phyloP scores from a whole-genome alignment of 768 basidiomycete species.

The Collybiopsis confluens region DNA sequence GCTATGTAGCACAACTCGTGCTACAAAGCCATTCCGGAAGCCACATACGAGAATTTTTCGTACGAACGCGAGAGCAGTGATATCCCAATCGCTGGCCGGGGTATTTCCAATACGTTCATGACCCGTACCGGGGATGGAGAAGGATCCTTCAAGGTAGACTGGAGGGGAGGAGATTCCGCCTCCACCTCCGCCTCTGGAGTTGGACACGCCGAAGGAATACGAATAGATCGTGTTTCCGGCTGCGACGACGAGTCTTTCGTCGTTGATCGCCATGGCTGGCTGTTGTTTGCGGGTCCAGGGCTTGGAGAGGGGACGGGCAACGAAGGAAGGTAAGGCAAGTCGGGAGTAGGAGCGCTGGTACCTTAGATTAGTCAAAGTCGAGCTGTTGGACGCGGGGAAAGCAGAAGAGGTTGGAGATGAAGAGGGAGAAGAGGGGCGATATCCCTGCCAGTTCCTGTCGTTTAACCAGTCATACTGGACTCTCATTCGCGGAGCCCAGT shows the following conservation, averaged over 20 bases:
- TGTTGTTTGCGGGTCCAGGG: constrained; percentile 56
- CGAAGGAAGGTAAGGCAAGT: constrained; percentile 31
- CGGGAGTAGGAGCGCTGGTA: no score
- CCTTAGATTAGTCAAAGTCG: no score
- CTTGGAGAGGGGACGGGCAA: constrained; percentile 60
- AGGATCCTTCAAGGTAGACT: constrained; percentile 43
- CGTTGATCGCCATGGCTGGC: constrained; percentile 52
- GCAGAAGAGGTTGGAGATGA: no score
- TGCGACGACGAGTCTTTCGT: constrained; percentile 54
- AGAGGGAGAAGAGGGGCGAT: not conserved
- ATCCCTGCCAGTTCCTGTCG: constrained; percentile 47
- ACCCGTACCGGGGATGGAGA: constrained; percentile 29
- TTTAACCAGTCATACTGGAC: constrained; percentile 48
- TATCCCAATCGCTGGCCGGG: constrained; percentile 36
- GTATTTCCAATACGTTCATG: no score
- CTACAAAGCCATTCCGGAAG: constrained; percentile 55
- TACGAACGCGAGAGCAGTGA: constrained; percentile 51
- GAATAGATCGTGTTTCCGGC: constrained; percentile 55
- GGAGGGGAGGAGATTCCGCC: constrained; percentile 35
- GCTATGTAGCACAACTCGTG: constrained; percentile 30
- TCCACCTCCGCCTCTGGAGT: constrained; percentile 19
- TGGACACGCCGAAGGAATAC: constrained; percentile 40
- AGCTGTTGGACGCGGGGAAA: no score
- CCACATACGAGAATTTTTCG: constrained; percentile 49
- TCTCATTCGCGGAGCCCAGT: constrained; percentile 40